phyloP scores from a whole-genome alignment of 2,329 filamentous ascomycete species.

The Huntiella savannae region DNA sequence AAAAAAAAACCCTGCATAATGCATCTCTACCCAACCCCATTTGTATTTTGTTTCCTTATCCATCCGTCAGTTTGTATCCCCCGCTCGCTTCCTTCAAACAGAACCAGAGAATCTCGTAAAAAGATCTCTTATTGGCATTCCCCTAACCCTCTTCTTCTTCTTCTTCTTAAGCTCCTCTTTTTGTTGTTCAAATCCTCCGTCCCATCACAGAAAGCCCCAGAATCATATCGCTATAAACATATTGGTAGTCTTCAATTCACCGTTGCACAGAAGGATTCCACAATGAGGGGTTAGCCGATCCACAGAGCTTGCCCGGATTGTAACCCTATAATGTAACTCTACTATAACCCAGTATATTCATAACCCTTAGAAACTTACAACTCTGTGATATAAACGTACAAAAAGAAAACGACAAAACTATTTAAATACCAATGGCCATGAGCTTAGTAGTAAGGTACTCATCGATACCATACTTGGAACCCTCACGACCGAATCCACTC shows the following conservation, averaged over 20 bases:
- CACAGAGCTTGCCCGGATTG: not conserved
- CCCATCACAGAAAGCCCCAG: not conserved
- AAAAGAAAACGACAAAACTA: not conserved
- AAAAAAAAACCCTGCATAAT: not conserved
- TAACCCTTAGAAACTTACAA: not conserved
- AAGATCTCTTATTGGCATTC: not conserved
- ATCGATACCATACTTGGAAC: conserved; percentile 57
- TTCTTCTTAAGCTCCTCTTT: not conserved
- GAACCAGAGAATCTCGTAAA: too few relatives aligned
- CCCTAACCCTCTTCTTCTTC: not conserved
- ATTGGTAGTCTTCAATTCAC: too few relatives aligned
- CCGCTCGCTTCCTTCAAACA: too few relatives aligned
- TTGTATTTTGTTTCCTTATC: too few relatives aligned
- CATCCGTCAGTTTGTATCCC: too few relatives aligned
- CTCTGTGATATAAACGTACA: not conserved
- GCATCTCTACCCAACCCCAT: not conserved
- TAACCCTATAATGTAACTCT: not conserved
- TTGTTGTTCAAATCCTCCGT: not conserved
- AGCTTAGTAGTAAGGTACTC: conserved; percentile 63
- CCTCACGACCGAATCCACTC: conserved; percentile 64
- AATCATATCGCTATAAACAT: too few relatives aligned
- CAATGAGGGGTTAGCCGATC: not conserved
- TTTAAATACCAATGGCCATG: conserved; percentile 15
- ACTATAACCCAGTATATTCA: not conserved
- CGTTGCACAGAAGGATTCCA: not conserved